Evolutionary conservation across 202 grass and related monocot species (phyloP), one percentile per base, ranked within the genome.

Genomic region (Dendrocalamus latiflorus): DNA sequence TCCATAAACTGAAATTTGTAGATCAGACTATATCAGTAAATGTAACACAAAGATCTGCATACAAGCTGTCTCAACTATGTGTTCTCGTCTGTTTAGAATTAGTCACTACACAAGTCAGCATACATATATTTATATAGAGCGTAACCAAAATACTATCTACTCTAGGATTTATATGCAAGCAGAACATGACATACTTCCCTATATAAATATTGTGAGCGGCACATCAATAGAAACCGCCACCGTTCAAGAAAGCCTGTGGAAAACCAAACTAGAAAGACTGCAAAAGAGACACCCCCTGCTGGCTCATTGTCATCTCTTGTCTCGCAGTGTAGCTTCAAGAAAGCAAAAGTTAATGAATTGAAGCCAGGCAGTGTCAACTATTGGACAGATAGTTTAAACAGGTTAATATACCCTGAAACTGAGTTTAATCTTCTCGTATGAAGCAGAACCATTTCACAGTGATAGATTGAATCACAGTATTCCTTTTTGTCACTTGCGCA

Each of bases 191-290:
- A n/a, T n/a, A n/a, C n/a, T n/a, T n/a, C n/a, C n/a, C n/a, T n/a
- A n/a, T n/a, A 99, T 73, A 99, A 99, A 81, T 99, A 99, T 11
- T 99, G 97, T 68, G 97, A 99, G 84, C 90, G 91, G 39, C 97
- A 99, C 84, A 94, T 99, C 91, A 91, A 96, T 50, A 94, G 97
- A 38, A 94, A 92, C 79, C 97, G 97, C 70, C 93, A 96, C 61
- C 97, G 97, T 99, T 99, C 97, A 99, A 99, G 97, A 99, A 99
- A 99, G 97, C 97, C 91, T 99, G 97, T 99, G 97, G 97, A 99
- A 99, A 90, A 81, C 79, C 93, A 96, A 87, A 55, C 85, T 63
- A 85, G 70, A 63, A 87, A 92, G 77, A 85, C 76, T 53, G 51
- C 50, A 2, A 90, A 94, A 57, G 85, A 80, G 48, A 61, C 69